phyloP scores from a whole-genome alignment of 1,139 yeast genomes.

The Pichia sp. region DNA sequence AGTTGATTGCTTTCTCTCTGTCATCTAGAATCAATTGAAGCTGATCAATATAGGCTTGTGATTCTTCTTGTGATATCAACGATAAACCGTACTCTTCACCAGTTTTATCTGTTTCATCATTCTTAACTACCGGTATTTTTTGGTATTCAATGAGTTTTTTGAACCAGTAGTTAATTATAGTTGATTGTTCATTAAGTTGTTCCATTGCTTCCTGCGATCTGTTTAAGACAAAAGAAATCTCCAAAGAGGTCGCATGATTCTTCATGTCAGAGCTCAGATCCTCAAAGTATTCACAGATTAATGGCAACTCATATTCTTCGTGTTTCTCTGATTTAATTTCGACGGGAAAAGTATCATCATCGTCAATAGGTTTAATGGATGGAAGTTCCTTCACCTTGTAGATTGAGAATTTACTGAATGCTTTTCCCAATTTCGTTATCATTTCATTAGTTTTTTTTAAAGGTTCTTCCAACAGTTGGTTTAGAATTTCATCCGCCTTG shows the following conservation, averaged over 20 bases:
- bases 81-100: constrained; percentile 80
- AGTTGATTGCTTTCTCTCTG: constrained; percentile 43
- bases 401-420: constrained; percentile 10
- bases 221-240: constrained; percentile 13
- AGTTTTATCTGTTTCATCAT: constrained; percentile 35
- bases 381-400: constrained; percentile 13
- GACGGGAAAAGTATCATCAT: constrained; percentile 7
- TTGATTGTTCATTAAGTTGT: constrained; percentile 55
- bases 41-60: constrained; percentile 59
- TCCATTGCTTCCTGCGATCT: constrained; percentile 26
- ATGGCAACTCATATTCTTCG: not conserved
- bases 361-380: constrained; percentile 9
- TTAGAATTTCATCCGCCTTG: constrained; percentile 29
- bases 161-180: constrained; percentile 53
- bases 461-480: constrained; percentile 28
- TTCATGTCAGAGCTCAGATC: constrained; percentile 2
- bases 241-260: constrained; percentile 19
- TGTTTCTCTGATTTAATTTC: not conserved
- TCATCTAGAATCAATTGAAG: constrained; percentile 55
- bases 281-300: constrained; percentile 5
- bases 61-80: constrained; percentile 67
- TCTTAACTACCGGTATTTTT: constrained; percentile 39
- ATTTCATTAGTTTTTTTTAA: constrained; percentile 24
- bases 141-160: constrained; percentile 43
- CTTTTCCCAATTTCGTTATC: constrained; percentile 20